These are phyloP conservation scores for Cercospora berteroae DNA, from an alignment of 2,329 filamentous ascomycete species.

Conservation along the genomic window DNA sequence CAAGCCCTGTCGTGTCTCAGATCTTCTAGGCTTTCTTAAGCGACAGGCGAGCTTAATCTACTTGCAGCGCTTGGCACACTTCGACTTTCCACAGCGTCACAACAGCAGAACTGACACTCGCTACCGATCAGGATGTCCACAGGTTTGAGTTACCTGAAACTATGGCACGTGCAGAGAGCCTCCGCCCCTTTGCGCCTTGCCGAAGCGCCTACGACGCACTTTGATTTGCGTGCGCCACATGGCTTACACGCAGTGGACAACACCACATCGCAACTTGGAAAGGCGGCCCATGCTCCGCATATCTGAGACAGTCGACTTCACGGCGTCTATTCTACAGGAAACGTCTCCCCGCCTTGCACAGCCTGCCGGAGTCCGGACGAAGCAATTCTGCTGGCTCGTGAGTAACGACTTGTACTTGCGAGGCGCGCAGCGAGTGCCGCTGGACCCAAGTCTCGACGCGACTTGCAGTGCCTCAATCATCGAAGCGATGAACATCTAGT, in stretches of 20 bases:
- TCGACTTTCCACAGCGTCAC: background rate
- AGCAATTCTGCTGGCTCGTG: background rate
- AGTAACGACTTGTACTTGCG: background rate
- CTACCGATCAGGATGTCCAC: conserved; percentile 9
- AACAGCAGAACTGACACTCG: conserved; percentile 5
- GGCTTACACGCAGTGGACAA: conserved; percentile 22
- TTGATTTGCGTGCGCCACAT: conserved; percentile 1
- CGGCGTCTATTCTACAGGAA: background rate
- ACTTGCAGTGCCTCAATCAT: background rate
- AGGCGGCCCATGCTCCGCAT: conserved; percentile 3
- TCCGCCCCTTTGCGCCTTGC: conserved; percentile 4
- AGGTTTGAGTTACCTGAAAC: background rate
- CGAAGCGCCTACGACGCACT: conserved; percentile 14
- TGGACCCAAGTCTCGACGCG: background rate
- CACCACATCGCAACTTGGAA: background rate
- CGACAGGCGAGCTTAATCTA: conserved; percentile 24
- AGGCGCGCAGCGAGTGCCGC: background rate
- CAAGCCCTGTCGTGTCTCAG: conserved; percentile 20
- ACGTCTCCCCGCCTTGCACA: background rate
- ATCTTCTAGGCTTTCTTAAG: conserved; percentile 14
- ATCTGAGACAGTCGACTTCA: background rate
- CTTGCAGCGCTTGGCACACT: conserved; percentile 20
- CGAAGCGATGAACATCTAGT: background rate
- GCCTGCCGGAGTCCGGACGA: background rate
- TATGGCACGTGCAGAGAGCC: conserved; percentile 11